Base-by-base conservation (phyloP, 1,284 basidiomycete genomes). In the Gomphus bonarii region DNA sequence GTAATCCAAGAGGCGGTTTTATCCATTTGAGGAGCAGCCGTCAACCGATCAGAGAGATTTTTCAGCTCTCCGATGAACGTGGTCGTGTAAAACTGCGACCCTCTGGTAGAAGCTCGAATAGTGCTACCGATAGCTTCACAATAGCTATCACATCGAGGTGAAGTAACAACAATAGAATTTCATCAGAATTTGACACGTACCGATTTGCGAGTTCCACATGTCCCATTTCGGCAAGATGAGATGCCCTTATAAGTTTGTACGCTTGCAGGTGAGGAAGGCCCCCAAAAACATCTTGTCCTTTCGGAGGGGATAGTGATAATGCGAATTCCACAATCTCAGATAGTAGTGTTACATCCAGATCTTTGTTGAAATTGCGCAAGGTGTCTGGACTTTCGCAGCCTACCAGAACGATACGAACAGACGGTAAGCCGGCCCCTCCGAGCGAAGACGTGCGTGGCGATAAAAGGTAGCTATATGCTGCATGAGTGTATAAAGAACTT, bases 251-350 rank as follows among this genome's bases (percentile, higher is more conserved):
- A 42, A 99, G 77, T 60, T 89, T 85, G 74, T 93, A 97, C 1
- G 91, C 84, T 69, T 99, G 90, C 35, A 99, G 73, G 67, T 95
- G 87, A 8, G 91, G 82, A 18, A 98, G 72, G 1, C 95, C 93
- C 40, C 73, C 68, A 69, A 91, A 95, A 0, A 83, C 65, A 58
- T 98, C 95, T 64, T 93, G 88, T 8, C 94, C 91, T 71, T 97
- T 98, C 5, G 81, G 71, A 0, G 84, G 72, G 16, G 80, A 73
- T 22, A 97, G 73, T 18, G 91, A 91, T 58, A 94, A 70, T 0
- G 92, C 94, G 67, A 92, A 99, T 71, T 99, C 97, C 9, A 87
- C 75, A 43, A 98, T 85, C 72, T 99, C 97, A 6, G 93, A 87
- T 63, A 97, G 83, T 61, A 97, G 81, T 59, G 94, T 76, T 7